A percentile compares a stretch with the other conserved stretches of the same genome.
Evolutionary conservation across 768 basidiomycete genomes (phyloP).

Genomic region (Termitomyces sp.): DNA sequence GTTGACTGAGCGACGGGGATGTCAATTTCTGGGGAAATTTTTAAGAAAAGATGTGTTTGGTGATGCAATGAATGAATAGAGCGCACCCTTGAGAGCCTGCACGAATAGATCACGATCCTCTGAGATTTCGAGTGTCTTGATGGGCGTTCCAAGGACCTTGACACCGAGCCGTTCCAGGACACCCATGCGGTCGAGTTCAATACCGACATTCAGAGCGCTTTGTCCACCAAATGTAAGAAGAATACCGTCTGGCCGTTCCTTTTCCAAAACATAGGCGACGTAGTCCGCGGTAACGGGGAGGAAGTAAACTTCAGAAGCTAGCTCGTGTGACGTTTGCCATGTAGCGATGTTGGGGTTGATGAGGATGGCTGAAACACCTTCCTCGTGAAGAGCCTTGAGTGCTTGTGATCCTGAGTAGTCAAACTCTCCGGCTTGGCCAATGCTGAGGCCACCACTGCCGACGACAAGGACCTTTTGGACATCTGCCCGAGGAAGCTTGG

Average conservation of each 20-base stretch:
- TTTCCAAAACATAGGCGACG: slow-evolving; percentile 97
- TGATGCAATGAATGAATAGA: neutral
- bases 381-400: slow-evolving; percentile 94
- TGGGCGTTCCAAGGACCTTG: slow-evolving; percentile 92
- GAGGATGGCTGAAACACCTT: slow-evolving; percentile 90
- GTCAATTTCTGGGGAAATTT: slow-evolving; percentile 76
- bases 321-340: slow-evolving; percentile 97
- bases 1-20: slow-evolving; percentile 95
- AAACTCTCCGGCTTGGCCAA: slow-evolving; percentile 99
- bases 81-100: slow-evolving; percentile 88
- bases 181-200: slow-evolving; percentile 96
- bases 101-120: slow-evolving; percentile 97
- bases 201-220: slow-evolving; percentile 96
- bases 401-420: slow-evolving; percentile 99
- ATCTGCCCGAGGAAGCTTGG: slow-evolving; percentile 86
- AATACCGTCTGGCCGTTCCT: slow-evolving; percentile 96
- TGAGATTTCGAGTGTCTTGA: slow-evolving; percentile 92
- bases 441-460: slow-evolving; percentile 92
- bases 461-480: slow-evolving; percentile 96
- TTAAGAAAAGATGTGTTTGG: slow-evolving; percentile 7
- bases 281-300: slow-evolving; percentile 95
- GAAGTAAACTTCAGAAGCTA: slow-evolving; percentile 97
- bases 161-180: slow-evolving; percentile 90
- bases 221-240: slow-evolving; percentile 98
- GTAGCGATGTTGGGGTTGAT: slow-evolving; percentile 99